Evolutionary conservation across 371 early-diverging fungal genomes (phyloP).

Genomic region (Blakeslea trispora): DNA sequence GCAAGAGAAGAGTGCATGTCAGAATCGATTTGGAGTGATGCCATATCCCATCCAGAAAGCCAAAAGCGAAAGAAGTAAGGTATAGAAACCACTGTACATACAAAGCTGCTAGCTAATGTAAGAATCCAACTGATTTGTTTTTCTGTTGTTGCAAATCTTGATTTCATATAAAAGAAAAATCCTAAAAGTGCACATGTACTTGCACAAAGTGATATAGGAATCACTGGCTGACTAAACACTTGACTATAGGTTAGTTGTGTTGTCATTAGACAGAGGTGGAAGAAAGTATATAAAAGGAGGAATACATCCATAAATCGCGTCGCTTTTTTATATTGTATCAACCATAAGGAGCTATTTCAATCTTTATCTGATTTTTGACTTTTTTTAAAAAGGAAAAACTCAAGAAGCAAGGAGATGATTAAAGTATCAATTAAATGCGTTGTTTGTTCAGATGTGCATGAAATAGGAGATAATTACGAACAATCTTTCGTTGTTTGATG

Average conservation of each 20-base stretch:
- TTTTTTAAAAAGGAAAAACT: no score
- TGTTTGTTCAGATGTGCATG: no score
- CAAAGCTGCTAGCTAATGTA: constrained; percentile 41
- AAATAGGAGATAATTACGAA: no score
- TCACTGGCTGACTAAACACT: constrained; percentile 27
- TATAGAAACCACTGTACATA: constrained; percentile 34
- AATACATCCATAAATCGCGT: no score
- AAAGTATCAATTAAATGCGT: no score
- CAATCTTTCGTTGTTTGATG: no score
- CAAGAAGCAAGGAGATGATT: no score
- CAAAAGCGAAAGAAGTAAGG: constrained; percentile 32
- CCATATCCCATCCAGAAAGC: constrained; percentile 37
- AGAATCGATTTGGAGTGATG: constrained; percentile 13
- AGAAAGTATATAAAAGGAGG: background rate
- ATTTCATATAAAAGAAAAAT: constrained; percentile 29
- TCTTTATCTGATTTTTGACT: no score
- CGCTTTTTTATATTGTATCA: no score
- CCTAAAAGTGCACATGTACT: constrained; percentile 17
- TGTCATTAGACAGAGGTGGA: constrained; percentile 5
- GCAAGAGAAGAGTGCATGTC: constrained; percentile 15
- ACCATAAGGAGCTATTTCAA: no score
- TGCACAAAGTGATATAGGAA: constrained; percentile 16
- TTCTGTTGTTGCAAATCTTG: constrained; percentile 28
- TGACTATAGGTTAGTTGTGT: constrained; percentile 22
- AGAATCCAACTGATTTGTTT: constrained; percentile 44